These are phyloP conservation scores for Wickerhamiella nectarea DNA, from an alignment of 805 yeast species.

Conservation along the genomic window DNA sequence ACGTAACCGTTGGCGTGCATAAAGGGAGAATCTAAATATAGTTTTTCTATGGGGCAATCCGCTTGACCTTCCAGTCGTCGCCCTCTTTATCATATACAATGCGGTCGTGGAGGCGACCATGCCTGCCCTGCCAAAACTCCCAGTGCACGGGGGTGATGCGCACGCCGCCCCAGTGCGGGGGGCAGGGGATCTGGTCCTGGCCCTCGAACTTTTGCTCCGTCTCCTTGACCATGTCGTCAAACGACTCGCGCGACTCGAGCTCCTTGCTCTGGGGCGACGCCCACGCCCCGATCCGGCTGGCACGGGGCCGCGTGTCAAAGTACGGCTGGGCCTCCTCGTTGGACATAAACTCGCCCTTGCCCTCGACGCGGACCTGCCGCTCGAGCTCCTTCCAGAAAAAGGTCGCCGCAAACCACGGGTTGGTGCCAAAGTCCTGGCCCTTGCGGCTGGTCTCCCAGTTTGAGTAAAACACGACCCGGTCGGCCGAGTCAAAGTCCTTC, in stretches of 20 bases:
- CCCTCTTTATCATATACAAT: slow-evolving; percentile 50
- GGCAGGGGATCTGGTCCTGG: slow-evolving; percentile 63
- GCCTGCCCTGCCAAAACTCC: slow-evolving; percentile 97
- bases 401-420: slow-evolving; percentile 68
- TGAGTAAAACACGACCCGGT: slow-evolving; percentile 68
- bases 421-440: slow-evolving; percentile 51
- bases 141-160: slow-evolving; percentile 77
- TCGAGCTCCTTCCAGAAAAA: slow-evolving; percentile 89
- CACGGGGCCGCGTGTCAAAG: slow-evolving; percentile 80
- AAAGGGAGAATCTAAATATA: too few species aligned
- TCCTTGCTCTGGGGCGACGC: slow-evolving; percentile 75
- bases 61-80: slow-evolving; percentile 44
- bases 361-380: slow-evolving; percentile 90
- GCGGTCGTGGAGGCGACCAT: slow-evolving; percentile 81
- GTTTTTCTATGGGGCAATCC: slow-evolving; percentile 66
- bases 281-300: slow-evolving; percentile 93
- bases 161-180: slow-evolving; percentile 93
- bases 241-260: slow-evolving; percentile 44
- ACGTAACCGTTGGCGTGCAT: too few species aligned
- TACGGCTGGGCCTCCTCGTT: slow-evolving; percentile 65
- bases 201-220: slow-evolving; percentile 47
- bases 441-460: slow-evolving; percentile 87
- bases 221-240: slow-evolving; percentile 39
- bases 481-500: slow-evolving; percentile 76
- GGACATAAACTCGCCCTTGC: slow-evolving; percentile 57